Conservation (phyloP, 345 rosid species). For the Moricandia arvensis region DNA sequence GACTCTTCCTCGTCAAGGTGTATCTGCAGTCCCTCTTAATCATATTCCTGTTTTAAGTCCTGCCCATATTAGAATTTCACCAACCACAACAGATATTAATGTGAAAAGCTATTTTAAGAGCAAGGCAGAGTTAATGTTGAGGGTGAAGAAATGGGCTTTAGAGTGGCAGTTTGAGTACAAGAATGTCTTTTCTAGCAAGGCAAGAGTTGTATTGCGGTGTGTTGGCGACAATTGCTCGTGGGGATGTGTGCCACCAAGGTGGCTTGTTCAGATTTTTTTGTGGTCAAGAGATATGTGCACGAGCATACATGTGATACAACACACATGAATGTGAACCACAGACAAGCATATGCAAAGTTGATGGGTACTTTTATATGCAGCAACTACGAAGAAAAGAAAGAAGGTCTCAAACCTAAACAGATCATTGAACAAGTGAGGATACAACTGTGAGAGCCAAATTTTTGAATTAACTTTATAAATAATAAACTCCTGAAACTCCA, state of each 20-base stretch:
- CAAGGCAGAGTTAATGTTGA: neutral
- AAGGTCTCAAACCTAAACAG: neutral
- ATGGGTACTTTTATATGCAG: neutral
- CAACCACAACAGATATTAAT: too few species aligned
- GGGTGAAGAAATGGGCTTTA: neutral
- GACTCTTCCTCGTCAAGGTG: too few species aligned
- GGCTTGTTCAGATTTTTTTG: neutral
- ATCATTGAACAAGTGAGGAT: neutral
- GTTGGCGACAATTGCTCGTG: neutral
- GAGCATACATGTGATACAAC: neutral
- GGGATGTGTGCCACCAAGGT: neutral
- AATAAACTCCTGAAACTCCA: too few species aligned
- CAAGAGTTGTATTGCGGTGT: neutral
- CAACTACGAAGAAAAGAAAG: neutral
- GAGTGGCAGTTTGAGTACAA: neutral
- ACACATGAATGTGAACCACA: neutral
- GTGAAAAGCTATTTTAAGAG: neutral
- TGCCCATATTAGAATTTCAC: too few species aligned
- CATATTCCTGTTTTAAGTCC: too few species aligned
- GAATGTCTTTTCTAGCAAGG: neutral
- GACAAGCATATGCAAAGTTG: neutral
- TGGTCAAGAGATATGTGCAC: neutral
- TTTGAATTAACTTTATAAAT: too few species aligned
- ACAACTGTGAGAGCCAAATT: too few species aligned
- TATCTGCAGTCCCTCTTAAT: too few species aligned